Evolutionary conservation across 2,329 filamentous ascomycete species (phyloP), one percentile per base, ranked within the genome.

Genomic region (Cordyceps fumosorosea): DNA sequence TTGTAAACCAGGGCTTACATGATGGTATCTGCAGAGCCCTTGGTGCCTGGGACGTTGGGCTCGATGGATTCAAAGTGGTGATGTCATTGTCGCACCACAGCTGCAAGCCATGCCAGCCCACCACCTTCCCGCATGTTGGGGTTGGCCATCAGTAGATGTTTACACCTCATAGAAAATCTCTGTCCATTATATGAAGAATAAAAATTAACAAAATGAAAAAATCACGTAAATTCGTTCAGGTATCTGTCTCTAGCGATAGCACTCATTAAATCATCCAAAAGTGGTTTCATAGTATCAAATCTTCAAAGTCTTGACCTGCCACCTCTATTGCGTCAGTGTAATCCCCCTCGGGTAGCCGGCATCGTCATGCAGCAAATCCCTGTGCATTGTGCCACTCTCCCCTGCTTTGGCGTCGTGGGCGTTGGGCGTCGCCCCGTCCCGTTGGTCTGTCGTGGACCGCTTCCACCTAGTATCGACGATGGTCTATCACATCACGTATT

Each of bases 401-500:
- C 40, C 51, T 55, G 29, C 26, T 61, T 55, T 55, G 37, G 34
- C 42, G 32, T 24, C 44, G 32, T 47, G 22, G 29, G 14, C 44
- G 44, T 44, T 37, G 34, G 45, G 20, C 44, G 44, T 44, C 14
- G 14, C 42, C 50, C 29, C 18, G 50, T 12, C 20, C 42, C 26
- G 34, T 60, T 52, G 47, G 48, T 58, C n/a, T 44, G 47, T 59
- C 47, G 47, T 45, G 24, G 47, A 22, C n/a, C 48, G 57, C n/a
- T 45, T 60, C 50, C 57, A 54, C 57, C 57, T 60, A 67, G 65
- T 67, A 65, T 51, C 66, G 66, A 50, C 66, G 64, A 64, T 63
- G 61, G 61, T 67, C 66, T 68, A 62, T 64, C 60, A 65, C 64
- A 61, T 55, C 53, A 65, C 57, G 63, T 61, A 65, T 64, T 62